phyloP scores from a whole-genome alignment of 805 yeast species.

The Candida ipomoeae region DNA sequence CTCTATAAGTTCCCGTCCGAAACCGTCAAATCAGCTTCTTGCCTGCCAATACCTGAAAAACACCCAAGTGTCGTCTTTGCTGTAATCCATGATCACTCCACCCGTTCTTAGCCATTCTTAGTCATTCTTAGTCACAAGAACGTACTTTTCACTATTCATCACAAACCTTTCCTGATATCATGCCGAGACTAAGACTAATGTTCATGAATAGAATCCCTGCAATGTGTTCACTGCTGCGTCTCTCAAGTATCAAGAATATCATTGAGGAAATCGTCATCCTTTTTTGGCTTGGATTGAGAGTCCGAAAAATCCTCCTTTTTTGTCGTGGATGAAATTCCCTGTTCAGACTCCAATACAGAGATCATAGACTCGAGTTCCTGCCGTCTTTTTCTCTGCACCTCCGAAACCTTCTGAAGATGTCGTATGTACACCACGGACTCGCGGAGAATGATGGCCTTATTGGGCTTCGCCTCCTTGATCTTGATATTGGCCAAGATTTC shows the following conservation, averaged over 20 bases:
- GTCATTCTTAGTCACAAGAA: too few relatives aligned
- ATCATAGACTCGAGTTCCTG: slow-evolving; percentile 32
- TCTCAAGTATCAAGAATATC: background rate
- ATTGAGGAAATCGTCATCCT: background rate
- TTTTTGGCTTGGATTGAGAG: background rate
- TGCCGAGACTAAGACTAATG: too few relatives aligned
- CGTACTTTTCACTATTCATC: too few relatives aligned
- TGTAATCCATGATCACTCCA: too few relatives aligned
- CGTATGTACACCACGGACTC: slow-evolving; percentile 77
- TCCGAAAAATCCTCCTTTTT: background rate
- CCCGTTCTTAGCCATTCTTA: too few relatives aligned
- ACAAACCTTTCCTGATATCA: background rate
- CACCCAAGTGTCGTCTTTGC: too few relatives aligned
- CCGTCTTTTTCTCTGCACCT: slow-evolving; percentile 49
- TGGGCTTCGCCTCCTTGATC: slow-evolving; percentile 69
- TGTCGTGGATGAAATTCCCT: background rate
- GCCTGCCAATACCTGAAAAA: too few relatives aligned
- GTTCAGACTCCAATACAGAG: slow-evolving; percentile 12
- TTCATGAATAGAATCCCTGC: too few relatives aligned
- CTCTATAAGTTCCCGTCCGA: too few relatives aligned
- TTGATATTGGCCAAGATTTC: slow-evolving; percentile 38
- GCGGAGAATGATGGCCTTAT: slow-evolving; percentile 72
- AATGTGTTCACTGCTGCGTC: too few relatives aligned
- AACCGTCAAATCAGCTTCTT: too few relatives aligned
- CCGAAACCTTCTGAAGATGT: slow-evolving; percentile 58